phyloP scores from a whole-genome alignment of 257 asterid species.

The Parsonsia alboflavescens region DNA sequence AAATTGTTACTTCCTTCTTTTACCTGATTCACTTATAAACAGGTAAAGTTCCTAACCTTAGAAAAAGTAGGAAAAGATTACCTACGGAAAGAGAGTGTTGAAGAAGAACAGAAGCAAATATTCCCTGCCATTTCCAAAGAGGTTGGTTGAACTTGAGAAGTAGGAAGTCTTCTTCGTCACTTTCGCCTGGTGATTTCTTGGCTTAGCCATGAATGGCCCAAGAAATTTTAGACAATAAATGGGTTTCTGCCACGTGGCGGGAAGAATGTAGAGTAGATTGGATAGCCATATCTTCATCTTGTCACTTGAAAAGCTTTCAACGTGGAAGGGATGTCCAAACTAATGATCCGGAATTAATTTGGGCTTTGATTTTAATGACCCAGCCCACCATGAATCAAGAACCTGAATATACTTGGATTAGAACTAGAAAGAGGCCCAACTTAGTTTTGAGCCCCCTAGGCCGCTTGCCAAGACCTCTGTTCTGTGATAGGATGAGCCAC shows the following conservation, averaged over 20 bases:
- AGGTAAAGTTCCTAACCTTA: not conserved
- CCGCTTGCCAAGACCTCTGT: too few species aligned
- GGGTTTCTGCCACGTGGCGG: constrained; percentile 59
- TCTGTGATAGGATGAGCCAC: too few species aligned
- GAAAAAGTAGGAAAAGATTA: constrained; percentile 9
- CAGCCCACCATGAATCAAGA: not conserved
- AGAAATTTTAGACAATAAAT: constrained; percentile 47
- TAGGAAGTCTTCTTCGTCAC: not conserved
- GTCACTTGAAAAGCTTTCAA: not conserved
- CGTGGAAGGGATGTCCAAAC: not conserved
- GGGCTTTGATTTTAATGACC: not conserved
- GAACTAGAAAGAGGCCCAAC: too few species aligned
- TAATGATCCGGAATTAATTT: not conserved
- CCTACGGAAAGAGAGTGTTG: constrained; percentile 59
- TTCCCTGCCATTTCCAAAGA: constrained; percentile 56
- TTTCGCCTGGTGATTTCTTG: not conserved
- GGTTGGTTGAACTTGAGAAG: constrained; percentile 1
- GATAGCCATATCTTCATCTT: constrained; percentile 21
- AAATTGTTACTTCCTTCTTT: not conserved
- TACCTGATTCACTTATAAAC: not conserved
- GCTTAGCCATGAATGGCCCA: constrained; percentile 26
- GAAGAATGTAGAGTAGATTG: constrained; percentile 24
- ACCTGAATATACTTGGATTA: too few species aligned
- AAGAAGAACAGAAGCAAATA: constrained; percentile 43
- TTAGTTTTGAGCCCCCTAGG: too few species aligned